phyloP scores from a whole-genome alignment of 805 yeast species.

The Candida saitoana region DNA sequence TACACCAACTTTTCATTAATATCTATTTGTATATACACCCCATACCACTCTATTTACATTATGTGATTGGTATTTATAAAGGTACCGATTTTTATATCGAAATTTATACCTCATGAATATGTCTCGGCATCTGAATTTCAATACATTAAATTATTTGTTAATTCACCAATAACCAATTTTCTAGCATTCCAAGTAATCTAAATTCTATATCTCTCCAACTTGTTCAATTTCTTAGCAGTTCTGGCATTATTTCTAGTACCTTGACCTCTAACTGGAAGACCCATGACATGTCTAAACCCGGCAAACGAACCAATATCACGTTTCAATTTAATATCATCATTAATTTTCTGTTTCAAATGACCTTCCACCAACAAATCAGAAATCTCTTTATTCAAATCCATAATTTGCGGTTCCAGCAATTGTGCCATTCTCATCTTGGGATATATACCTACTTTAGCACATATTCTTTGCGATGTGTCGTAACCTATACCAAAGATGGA shows the following conservation, averaged over 20 bases:
- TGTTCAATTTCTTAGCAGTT: conserved; percentile 85
- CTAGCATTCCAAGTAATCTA: no score
- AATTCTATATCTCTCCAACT: conserved; percentile 50
- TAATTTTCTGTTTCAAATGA: conserved; percentile 65
- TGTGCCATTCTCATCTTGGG: conserved; percentile 95
- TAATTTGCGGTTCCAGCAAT: conserved; percentile 78
- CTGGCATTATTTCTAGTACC: conserved; percentile 85
- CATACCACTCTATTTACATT: no score
- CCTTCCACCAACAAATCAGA: conserved; percentile 81
- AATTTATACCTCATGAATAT: no score
- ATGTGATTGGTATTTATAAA: no score
- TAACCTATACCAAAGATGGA: conserved; percentile 87
- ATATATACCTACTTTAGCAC: conserved; percentile 85
- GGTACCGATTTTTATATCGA: no score
- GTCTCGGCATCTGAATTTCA: no score
- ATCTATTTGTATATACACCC: no score
- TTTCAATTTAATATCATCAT: conserved; percentile 75
- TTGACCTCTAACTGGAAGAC: conserved; percentile 71
- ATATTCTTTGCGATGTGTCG: conserved; percentile 64
- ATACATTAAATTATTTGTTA: no score
- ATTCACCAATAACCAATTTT: no score
- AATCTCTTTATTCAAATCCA: conserved; percentile 83
- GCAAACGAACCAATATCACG: conserved; percentile 77
- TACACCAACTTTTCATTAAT: no score
- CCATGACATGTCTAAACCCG: conserved; percentile 86